phyloP scores from a whole-genome alignment of 2,329 filamentous ascomycete genomes.

The Ceratocystis harringtonii region DNA sequence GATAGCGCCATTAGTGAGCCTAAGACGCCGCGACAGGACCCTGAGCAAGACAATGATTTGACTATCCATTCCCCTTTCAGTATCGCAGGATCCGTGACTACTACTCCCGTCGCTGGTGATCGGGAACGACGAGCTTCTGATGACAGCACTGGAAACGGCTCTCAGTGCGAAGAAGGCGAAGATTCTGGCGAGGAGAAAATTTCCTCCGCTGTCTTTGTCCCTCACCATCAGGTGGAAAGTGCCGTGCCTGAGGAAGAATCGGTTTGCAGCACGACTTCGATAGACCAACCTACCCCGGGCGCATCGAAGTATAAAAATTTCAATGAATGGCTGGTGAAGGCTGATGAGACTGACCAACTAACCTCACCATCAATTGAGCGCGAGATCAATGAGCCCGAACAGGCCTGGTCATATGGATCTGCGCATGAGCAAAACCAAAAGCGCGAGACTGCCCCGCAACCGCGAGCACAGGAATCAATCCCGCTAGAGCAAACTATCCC shows the following conservation, averaged over 20 bases:
- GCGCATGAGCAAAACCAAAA: not conserved
- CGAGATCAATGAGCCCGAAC: not conserved
- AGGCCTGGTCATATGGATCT: not conserved
- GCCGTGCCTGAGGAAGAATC: not conserved
- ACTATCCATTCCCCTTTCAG: slow-evolving; percentile 13
- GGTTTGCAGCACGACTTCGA: not conserved
- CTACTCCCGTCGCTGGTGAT: slow-evolving; percentile 9
- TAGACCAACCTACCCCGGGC: slow-evolving; percentile 13
- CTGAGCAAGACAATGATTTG: slow-evolving; percentile 9
- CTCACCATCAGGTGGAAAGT: slow-evolving; percentile 40
- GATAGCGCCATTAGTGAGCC: not conserved
- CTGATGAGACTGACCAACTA: slow-evolving; percentile 31
- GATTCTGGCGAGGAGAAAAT: slow-evolving; percentile 71
- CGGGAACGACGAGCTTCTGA: slow-evolving; percentile 26
- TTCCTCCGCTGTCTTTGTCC: slow-evolving; percentile 70
- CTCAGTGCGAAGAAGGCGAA: slow-evolving; percentile 29
- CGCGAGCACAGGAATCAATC: not conserved
- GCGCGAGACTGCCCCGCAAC: not conserved
- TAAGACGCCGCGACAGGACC: slow-evolving; percentile 7
- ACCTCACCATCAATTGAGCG: slow-evolving; percentile 8
- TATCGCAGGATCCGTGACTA: slow-evolving; percentile 9
- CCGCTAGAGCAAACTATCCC: not conserved
- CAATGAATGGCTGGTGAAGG: slow-evolving; percentile 43
- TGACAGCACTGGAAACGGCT: slow-evolving; percentile 26
- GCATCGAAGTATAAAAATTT: slow-evolving; percentile 25